These are phyloP conservation scores for Lentinula sp. DNA, from an alignment of 768 basidiomycete genomes.

Conservation along the genomic window DNA sequence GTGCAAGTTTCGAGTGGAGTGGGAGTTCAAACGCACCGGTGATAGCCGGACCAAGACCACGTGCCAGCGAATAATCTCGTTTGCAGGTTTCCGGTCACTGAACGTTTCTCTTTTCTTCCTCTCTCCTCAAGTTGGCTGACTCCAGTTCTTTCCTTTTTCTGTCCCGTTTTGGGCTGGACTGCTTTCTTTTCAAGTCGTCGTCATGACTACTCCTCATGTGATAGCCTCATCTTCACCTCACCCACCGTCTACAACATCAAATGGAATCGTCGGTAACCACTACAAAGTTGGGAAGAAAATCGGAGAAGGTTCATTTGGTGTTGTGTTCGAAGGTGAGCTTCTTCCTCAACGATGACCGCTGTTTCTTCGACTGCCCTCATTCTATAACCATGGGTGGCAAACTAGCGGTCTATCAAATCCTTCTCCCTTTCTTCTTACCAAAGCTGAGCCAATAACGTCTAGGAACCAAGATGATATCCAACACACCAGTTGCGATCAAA, in stretches of 20 bases:
- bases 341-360: background rate
- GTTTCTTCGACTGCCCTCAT: background rate
- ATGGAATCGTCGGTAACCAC: conserved; percentile 74
- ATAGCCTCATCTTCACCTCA: conserved; percentile 73
- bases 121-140: background rate
- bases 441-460: conserved; percentile 5
- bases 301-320: conserved; percentile 98
- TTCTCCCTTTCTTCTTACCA: background rate
- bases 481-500: conserved; percentile 92
- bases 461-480: conserved; percentile 85
- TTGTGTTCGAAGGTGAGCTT: conserved; percentile 85
- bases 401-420: background rate
- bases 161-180: conserved; percentile 1
- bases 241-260: conserved; percentile 56
- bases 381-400: background rate
- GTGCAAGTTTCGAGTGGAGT: no score
- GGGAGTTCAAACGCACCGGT: background rate
- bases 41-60: background rate
- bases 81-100: background rate
- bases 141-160: conserved; percentile 1
- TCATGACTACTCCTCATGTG: conserved; percentile 80
- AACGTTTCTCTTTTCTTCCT: background rate
- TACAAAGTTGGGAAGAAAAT: conserved; percentile 97
- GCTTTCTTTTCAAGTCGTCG: conserved; percentile 3
- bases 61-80: background rate